These are phyloP conservation scores for Sporothrix protearum DNA, from an alignment of 2,329 filamentous ascomycete genomes.

Conservation along the genomic window DNA sequence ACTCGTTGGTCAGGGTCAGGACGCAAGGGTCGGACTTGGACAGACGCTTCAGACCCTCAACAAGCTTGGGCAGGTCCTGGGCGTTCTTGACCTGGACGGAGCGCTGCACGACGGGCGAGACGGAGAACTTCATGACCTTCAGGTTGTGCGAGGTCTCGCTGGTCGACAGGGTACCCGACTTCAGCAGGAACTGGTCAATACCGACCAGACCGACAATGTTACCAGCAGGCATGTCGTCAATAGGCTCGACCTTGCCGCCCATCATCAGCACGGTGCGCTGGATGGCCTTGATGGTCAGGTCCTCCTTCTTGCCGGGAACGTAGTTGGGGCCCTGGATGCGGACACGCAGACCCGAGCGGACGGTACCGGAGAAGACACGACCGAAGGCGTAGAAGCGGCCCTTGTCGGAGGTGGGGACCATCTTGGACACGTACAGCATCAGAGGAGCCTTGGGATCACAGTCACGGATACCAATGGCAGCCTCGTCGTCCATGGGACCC, in stretches of 20 bases:
- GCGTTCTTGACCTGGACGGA: slow-evolving; percentile 99
- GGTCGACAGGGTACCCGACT: slow-evolving; percentile 99
- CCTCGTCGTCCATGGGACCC: slow-evolving; percentile 88
- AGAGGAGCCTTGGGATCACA: slow-evolving; percentile 97
- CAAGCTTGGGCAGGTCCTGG: slow-evolving; percentile 98
- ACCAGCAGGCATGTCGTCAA: slow-evolving; percentile 95
- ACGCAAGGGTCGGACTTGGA: slow-evolving; percentile 99
- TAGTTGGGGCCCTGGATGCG: slow-evolving; percentile 99
- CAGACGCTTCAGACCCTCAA: slow-evolving; percentile 99
- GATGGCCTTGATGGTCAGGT: slow-evolving; percentile 98
- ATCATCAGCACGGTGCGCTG: slow-evolving; percentile 99
- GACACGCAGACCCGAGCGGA: slow-evolving; percentile 97
- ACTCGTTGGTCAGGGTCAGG: slow-evolving; percentile 80
- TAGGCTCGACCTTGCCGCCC: slow-evolving; percentile 98
- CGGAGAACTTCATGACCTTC: slow-evolving; percentile 99
- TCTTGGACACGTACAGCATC: slow-evolving; percentile 99
- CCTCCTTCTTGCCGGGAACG: slow-evolving; percentile 95
- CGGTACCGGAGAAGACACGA: slow-evolving; percentile 99
- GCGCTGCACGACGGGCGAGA: slow-evolving; percentile 96
- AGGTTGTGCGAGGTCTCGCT: slow-evolving; percentile 98
- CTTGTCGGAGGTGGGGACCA: slow-evolving; percentile 99
- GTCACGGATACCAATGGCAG: slow-evolving; percentile 94
- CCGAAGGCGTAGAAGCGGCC: slow-evolving; percentile 99
- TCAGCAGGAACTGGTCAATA: slow-evolving; percentile 99
- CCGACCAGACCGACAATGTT: slow-evolving; percentile 99